These are phyloP conservation scores for Pyronema omphalodes DNA, from an alignment of 495 filamentous ascomycete species.

Conservation along the genomic window DNA sequence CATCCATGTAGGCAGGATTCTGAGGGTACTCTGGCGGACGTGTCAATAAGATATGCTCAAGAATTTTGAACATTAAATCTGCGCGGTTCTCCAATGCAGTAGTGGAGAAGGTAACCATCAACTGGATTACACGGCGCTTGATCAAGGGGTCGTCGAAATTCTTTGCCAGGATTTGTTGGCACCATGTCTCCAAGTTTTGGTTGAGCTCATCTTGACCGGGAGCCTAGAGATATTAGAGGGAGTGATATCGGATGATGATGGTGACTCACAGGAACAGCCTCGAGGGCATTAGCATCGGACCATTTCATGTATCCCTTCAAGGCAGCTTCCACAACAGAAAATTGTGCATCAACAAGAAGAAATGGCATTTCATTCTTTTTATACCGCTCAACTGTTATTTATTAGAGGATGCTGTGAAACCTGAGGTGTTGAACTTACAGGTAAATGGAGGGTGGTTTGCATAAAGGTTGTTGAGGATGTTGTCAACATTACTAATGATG, in stretches of 20 bases:
- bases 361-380: slow-evolving; percentile 60
- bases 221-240: slow-evolving; percentile 28
- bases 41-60: slow-evolving; percentile 77
- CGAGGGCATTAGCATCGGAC: slow-evolving; percentile 38
- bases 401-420: background rate
- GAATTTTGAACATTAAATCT: slow-evolving; percentile 63
- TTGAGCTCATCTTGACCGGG: slow-evolving; percentile 44
- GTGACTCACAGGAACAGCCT: slow-evolving; percentile 32
- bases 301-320: slow-evolving; percentile 79
- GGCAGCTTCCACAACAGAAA: slow-evolving; percentile 76
- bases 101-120: slow-evolving; percentile 69
- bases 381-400: slow-evolving; percentile 43
- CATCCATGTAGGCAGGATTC: slow-evolving; percentile 60
- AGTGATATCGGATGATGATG: slow-evolving; percentile 10
- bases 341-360: slow-evolving; percentile 71
- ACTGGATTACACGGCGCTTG: slow-evolving; percentile 62
- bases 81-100: slow-evolving; percentile 60
- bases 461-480: slow-evolving; percentile 55
- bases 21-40: slow-evolving; percentile 49
- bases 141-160: slow-evolving; percentile 79
- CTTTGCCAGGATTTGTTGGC: slow-evolving; percentile 49
- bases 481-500: slow-evolving; percentile 60
- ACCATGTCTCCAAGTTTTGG: slow-evolving; percentile 61
- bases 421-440: slow-evolving; percentile 31
- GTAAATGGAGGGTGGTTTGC: slow-evolving; percentile 47